These are phyloP conservation scores for Nakataea oryzae DNA, from an alignment of 2,329 filamentous ascomycete species.

Conservation along the genomic window DNA sequence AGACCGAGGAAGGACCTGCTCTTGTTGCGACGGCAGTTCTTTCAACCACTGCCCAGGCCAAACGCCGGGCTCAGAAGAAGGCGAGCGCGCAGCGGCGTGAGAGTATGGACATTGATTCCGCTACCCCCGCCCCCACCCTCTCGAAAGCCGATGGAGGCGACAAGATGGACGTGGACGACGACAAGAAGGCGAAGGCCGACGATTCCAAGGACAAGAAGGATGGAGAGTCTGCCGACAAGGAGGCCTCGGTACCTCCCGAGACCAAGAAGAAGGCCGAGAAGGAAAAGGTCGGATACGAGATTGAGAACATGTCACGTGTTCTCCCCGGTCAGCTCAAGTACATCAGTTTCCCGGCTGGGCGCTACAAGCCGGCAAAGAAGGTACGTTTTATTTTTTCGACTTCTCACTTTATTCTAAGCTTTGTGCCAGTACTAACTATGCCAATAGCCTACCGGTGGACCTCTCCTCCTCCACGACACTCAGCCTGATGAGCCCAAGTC, in stretches of 20 bases:
- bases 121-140: conserved; percentile 48
- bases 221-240: conserved; percentile 44
- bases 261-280: conserved; percentile 86
- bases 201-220: conserved; percentile 53
- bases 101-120: conserved; percentile 86
- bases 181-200: conserved; percentile 36
- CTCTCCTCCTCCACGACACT: conserved; percentile 82
- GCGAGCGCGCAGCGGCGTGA: conserved; percentile 81
- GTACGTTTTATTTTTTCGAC: conserved; percentile 33
- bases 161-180: conserved; percentile 81
- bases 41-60: conserved; percentile 93
- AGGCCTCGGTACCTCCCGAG: conserved; percentile 38
- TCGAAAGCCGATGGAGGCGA: conserved; percentile 40
- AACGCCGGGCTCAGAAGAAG: conserved; percentile 87
- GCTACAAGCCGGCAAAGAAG: conserved; percentile 87
- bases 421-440: background rate
- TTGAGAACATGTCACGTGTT: conserved; percentile 95
- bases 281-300: conserved; percentile 92
- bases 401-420: background rate
- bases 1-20: conserved; percentile 85
- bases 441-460: conserved; percentile 75
- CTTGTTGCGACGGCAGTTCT: conserved; percentile 92
- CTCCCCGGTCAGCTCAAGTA: conserved; percentile 90
- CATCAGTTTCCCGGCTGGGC: conserved; percentile 80
- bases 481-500: conserved; percentile 68